Evolutionary conservation across 371 early-diverging fungal species (phyloP).

Genomic region (Racocetra persica): DNA sequence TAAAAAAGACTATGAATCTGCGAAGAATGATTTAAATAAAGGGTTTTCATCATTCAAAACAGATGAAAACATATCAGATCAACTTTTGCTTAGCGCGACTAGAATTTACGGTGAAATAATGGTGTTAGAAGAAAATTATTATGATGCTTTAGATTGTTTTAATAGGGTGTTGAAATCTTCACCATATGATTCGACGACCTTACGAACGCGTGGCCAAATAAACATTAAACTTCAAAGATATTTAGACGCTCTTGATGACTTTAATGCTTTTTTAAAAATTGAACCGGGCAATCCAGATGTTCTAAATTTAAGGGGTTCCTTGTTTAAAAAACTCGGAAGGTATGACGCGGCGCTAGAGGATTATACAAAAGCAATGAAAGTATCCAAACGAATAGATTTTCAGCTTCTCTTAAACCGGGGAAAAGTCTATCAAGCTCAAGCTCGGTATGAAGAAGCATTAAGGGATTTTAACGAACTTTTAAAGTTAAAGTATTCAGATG

Average conservation of each 20-base stretch:
- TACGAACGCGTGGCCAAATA: constrained; percentile 4
- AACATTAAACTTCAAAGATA: constrained; percentile 16
- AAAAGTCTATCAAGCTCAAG: too few relatives aligned
- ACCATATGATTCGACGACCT: not conserved
- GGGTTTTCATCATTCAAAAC: not conserved
- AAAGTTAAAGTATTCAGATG: too few relatives aligned
- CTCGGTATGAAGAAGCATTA: too few relatives aligned
- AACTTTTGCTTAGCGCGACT: not conserved
- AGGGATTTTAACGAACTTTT: too few relatives aligned
- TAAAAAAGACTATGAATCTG: not conserved
- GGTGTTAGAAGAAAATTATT: not conserved
- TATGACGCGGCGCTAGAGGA: not conserved
- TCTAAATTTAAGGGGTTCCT: not conserved
- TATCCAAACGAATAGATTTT: too few relatives aligned
- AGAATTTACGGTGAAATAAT: constrained; percentile 20
- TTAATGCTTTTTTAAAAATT: not conserved
- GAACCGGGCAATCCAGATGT: not conserved
- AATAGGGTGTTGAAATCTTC: not conserved
- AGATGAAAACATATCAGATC: not conserved
- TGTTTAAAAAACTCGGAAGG: not conserved
- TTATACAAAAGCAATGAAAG: too few relatives aligned
- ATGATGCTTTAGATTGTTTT: constrained; percentile 7
- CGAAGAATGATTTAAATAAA: constrained; percentile 26
- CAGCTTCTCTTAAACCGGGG: too few relatives aligned
- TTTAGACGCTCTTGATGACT: constrained; percentile 17